These are phyloP conservation scores for Cercis canadensis DNA, from an alignment of 306 rosid genomes.

Conservation along the genomic window DNA sequence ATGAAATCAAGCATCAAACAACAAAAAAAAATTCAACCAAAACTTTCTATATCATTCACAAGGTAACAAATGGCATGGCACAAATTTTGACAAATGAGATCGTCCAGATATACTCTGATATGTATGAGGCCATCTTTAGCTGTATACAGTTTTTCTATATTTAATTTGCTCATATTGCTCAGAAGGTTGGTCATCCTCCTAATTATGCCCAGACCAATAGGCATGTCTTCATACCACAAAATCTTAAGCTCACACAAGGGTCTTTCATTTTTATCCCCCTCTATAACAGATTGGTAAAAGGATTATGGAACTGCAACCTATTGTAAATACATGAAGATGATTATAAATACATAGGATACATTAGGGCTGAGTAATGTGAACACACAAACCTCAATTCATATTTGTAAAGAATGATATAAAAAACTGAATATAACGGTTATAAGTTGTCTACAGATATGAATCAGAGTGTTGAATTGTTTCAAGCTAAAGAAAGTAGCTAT, in stretches of 20 bases:
- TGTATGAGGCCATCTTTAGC: not conserved
- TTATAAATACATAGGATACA: not conserved
- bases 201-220: not conserved
- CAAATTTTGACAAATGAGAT: constrained; percentile 8
- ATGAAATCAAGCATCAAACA: constrained; percentile 36
- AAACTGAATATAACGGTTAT: not conserved
- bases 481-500: not conserved
- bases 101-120: constrained; percentile 1
- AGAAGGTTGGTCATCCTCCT: not conserved
- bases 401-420: not conserved
- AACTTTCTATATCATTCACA: not conserved
- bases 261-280: not conserved
- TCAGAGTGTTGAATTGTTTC: constrained; percentile 13
- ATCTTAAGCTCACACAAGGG: not conserved
- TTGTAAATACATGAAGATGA: no score
- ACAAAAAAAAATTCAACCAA: constrained; percentile 37
- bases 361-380: not conserved
- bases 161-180: not conserved
- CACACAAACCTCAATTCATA: not conserved
- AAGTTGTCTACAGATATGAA: not conserved
- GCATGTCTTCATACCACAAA: not conserved
- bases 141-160: not conserved
- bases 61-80: constrained; percentile 3
- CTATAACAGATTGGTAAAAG: not conserved
- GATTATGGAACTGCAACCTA: not conserved